Evolutionary conservation across 768 basidiomycete species (phyloP).

Genomic region (Coprinopsis sp.): DNA sequence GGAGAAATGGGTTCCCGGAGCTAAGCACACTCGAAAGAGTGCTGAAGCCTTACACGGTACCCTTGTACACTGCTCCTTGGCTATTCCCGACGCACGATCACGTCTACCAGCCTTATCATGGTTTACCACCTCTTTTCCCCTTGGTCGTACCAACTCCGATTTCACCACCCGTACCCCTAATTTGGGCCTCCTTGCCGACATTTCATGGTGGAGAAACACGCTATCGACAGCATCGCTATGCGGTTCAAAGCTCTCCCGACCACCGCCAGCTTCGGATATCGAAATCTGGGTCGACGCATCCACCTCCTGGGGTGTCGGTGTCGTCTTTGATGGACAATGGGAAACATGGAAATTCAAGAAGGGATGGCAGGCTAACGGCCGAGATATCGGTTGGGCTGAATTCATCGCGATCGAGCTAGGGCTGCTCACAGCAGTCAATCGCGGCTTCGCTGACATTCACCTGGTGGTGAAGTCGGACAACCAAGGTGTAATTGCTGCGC

Average conservation of each 20-base stretch:
- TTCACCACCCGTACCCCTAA: constrained; percentile 16
- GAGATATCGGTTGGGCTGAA: constrained; percentile 24
- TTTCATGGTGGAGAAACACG: constrained; percentile 29
- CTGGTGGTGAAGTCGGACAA: constrained; percentile 31
- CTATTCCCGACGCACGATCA: constrained; percentile 24
- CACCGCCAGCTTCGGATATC: constrained; percentile 6
- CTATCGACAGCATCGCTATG: neutral
- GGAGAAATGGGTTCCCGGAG: constrained; percentile 1
- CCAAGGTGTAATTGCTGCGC: constrained; percentile 26
- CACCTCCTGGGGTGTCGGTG: constrained; percentile 35
- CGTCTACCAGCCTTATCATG: constrained; percentile 24
- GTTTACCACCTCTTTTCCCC: constrained; percentile 23
- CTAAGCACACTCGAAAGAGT: constrained; percentile 14
- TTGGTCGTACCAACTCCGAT: constrained; percentile 1
- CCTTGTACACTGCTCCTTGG: constrained; percentile 31
- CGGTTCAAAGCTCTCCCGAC: constrained; percentile 12
- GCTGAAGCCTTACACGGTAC: constrained; percentile 28
- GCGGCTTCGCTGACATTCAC: constrained; percentile 15
- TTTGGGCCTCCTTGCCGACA: constrained; percentile 16
- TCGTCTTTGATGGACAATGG: constrained; percentile 24
- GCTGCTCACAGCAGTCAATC: constrained; percentile 1
- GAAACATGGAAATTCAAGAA: constrained; percentile 18
- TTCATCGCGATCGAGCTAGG: constrained; percentile 23
- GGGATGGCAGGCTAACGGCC: constrained; percentile 12
- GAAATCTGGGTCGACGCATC: constrained; percentile 33